Conservation (phyloP, 1,284 basidiomycete genomes). For the Sporisorium exsertum region DNA sequence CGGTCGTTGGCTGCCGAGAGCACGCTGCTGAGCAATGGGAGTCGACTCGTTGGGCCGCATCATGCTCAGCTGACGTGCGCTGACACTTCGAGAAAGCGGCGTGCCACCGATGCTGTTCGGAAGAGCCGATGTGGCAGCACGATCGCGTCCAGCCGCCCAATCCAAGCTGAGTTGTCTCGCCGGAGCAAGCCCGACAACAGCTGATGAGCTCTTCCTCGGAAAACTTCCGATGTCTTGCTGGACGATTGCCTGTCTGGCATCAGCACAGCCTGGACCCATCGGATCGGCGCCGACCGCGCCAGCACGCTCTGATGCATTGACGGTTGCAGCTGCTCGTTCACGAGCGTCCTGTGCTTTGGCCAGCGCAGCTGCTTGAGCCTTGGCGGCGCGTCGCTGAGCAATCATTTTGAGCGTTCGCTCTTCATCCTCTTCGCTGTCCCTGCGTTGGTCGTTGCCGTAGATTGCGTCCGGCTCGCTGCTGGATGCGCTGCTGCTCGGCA, state of each 20-base stretch:
- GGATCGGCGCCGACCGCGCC: constrained; percentile 9
- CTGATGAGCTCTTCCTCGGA: constrained; percentile 12
- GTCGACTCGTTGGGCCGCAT: constrained; percentile 29
- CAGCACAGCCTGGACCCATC: constrained; percentile 31
- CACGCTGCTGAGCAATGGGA: constrained; percentile 10
- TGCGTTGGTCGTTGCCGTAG: constrained; percentile 11
- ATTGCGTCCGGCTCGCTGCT: constrained; percentile 48
- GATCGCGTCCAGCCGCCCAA: constrained; percentile 57
- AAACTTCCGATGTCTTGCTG: constrained; percentile 24
- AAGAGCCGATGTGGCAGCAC: constrained; percentile 38
- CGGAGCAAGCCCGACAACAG: constrained; percentile 35
- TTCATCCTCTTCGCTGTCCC: constrained; percentile 61
- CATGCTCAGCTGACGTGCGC: constrained; percentile 30
- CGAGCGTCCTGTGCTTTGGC: constrained; percentile 29
- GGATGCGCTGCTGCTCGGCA: constrained; percentile 61
- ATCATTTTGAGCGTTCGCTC: constrained; percentile 63
- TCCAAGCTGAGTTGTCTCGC: constrained; percentile 47
- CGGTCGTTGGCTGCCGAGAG: not conserved
- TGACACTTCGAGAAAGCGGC: constrained; percentile 43
- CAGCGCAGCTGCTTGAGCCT: constrained; percentile 34
- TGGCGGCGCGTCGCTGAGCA: constrained; percentile 58
- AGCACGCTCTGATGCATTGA: not conserved
- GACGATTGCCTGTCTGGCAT: constrained; percentile 49
- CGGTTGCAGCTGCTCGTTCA: constrained; percentile 4
- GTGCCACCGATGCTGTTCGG: constrained; percentile 42